These are phyloP conservation scores for Cyclotella atomus DNA, from an alignment of 108 stramenopile species.

Conservation along the genomic window DNA sequence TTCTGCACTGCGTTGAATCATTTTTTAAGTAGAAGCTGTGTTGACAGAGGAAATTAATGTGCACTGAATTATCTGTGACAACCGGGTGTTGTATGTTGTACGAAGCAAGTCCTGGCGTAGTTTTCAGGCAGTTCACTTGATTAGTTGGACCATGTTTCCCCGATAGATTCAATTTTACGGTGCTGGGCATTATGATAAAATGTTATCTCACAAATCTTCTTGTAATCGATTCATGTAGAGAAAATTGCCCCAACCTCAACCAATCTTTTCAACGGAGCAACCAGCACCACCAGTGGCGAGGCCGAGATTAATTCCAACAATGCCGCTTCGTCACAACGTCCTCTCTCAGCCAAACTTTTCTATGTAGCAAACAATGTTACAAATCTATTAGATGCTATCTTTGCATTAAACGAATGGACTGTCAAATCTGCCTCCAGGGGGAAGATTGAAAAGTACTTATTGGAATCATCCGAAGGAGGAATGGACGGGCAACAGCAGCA, in stretches of 20 bases:
- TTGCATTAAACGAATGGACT: conserved; percentile 19
- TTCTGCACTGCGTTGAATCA: background rate
- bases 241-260: background rate
- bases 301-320: background rate
- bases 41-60: background rate
- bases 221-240: too few relatives aligned
- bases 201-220: too few relatives aligned
- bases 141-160: too few relatives aligned
- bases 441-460: conserved; percentile 3
- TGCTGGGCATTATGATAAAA: too few relatives aligned
- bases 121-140: too few relatives aligned
- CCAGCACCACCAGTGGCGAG: background rate
- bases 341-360: background rate
- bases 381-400: conserved; percentile 14
- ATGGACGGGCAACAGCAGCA: background rate
- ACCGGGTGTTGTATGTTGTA: too few relatives aligned
- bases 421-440: conserved; percentile 7
- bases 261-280: background rate
- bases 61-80: too few relatives aligned
- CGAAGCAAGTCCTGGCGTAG: too few relatives aligned
- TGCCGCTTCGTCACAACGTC: background rate
- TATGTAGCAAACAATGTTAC: conserved; percentile 7
- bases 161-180: too few relatives aligned
- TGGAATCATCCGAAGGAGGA: background rate
- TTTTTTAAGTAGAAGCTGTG: conserved; percentile 1